Evolutionary conservation across 805 yeast genomes (phyloP), one percentile per base, ranked within the genome.

Genomic region (Pichia sporocuriosa): DNA sequence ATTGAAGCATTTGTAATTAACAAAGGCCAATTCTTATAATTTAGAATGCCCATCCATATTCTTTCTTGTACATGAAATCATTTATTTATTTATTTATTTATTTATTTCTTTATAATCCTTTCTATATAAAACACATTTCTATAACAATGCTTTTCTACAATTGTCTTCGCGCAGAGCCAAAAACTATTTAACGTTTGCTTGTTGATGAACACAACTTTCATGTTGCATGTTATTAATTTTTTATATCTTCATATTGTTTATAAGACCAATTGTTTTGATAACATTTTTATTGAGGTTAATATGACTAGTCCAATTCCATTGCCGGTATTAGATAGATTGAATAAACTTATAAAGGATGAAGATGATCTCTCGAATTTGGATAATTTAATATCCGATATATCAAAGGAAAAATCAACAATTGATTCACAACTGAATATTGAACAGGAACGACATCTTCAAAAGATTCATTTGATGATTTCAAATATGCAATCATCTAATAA

Each of bases 1-100:
- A 69, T 93, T 33, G 97, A 93, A 53, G 88, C 83, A 0, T 87
- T 90, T 61, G 95, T 93, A 6, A 72, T 83, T 38, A 84, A 87
- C 65, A 82, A 84, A 61, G 95, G 95, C 38, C 70, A 77, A 45
- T 75, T 57, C 37, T 40, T 47, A 17, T 44, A 35, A 31, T n/a
- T 28, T 6, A n/a, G 2, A 3, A 20, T 16, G 2, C 8, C 7
- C 16, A 2, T 13, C 17, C 4, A 11, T 13, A n/a, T n/a, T n/a
- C n/a, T n/a, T n/a, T n/a, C n/a, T n/a, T n/a, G n/a, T n/a, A n/a
- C n/a, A n/a, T n/a, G n/a, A n/a, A n/a, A n/a, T n/a, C n/a, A n/a
- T n/a, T n/a, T n/a, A n/a, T n/a, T n/a, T n/a, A n/a, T n/a, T n/a
- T n/a, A n/a, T n/a, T n/a, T n/a, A n/a, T n/a, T n/a, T n/a, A n/a